Evolutionary conservation across 2,329 filamentous ascomycete species (phyloP), one percentile per base, ranked within the genome.

Genomic region (Exophiala aquamarina): DNA sequence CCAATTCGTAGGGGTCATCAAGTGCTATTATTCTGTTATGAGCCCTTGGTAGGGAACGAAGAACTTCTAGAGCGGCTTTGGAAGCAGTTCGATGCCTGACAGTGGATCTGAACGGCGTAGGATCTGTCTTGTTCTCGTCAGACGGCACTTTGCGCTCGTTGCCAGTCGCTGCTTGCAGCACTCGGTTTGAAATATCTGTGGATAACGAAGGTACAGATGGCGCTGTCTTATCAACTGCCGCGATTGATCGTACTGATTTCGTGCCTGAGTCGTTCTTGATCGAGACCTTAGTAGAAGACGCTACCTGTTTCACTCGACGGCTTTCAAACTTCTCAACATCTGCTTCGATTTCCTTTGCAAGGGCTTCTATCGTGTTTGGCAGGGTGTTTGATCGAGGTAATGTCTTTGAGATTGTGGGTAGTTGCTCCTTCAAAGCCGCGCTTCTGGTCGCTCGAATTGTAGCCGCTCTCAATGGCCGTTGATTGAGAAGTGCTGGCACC

Each of bases 391-490:
- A 57, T 41, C 49, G 48, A 15, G 54, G 54, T 17, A 57, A 31
- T 4, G 52, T 50, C 41, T 41, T 52, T 10, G 49, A 45, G 6
- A n/a, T 46, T 26, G 40, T 37, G 20, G 48, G 36, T 13, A 38
- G 15, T 1, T 40, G n/a, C 37, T 46, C 49, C 20, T 47, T 39
- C 28, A 41, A 11, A 11, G 46, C 48, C 11, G 49, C 39, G 37
- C 46, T 57, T 33, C 49, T 49, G 21, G 55, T 51, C 9, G 54
- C 33, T 26, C 57, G 49, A n/a, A 53, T 55, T 14, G 55, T 58
- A 5, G 55, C 50, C 14, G 60, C 54, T 36, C 60, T 54, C 3
- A 61, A 38, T 5, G 60, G 60, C 18, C 59, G 55, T 38, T 60
- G 59, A 44, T 53, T 59, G 17, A 62, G 41, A 35, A 62, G 53